Evolutionary conservation across 2,329 filamentous ascomycete species (phyloP), one percentile per base, ranked within the genome.

Genomic region (Talaromyces albobiverticillius): DNA sequence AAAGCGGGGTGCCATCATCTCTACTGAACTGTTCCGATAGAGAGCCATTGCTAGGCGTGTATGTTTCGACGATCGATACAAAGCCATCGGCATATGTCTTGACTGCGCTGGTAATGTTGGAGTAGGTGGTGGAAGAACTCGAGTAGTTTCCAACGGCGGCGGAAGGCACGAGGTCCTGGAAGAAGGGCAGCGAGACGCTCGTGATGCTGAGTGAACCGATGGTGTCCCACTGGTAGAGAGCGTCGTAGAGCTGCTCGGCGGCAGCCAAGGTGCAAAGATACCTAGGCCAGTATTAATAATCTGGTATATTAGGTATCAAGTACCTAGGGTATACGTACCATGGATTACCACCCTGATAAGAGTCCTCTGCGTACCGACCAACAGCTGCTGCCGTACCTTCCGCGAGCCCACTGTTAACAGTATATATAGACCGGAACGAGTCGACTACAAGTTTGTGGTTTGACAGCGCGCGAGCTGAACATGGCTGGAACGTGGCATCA

Each of bases 201-300:
- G 83, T 86, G 45, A 93, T 80, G 0, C 79, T 80, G 62, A 95
- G 79, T 5, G 78, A 84, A 1, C 83, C 84, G 23, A 78, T 69
- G 32, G 76, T 71, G 58, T 86, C 78, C 87, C 88, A 93, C 47
- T 87, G 83, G 60, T 86, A 85, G 1, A 91, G 64, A 1, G 89
- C 86, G 62, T 88, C 85, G 67, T 91, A 93, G 2, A 95, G 80
- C 65, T 89, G 86, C 70, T 94, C 89, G 3, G 89, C 90, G 0
- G 88, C 88, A 1, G 88, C 88, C 26, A 90, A 77, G 1, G 87
- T 93, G 62, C 81, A 81, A 11, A 93, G 78, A 62, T 90, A 80
- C 61, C 60, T 62, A 31, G 4, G 31, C 14, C 6, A 36, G 26
- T 32, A 51, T n/a, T n/a, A n/a, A n/a, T n/a, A n/a, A n/a, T n/a